Conservation (phyloP, 2,329 filamentous ascomycete species). For the Aspergillus aculeatus region DNA sequence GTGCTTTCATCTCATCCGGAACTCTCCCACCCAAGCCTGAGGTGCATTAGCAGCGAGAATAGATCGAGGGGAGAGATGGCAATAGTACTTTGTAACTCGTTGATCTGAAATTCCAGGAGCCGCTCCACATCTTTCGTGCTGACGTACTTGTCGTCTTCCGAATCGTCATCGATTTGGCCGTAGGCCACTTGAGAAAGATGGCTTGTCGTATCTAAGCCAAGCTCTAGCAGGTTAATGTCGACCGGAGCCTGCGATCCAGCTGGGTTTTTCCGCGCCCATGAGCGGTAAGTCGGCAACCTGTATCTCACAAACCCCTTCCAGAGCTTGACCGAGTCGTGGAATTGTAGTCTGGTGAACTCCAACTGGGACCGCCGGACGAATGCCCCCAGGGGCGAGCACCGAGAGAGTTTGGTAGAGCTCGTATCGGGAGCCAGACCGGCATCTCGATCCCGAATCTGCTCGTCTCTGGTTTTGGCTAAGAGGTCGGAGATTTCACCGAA, state of each 20-base stretch:
- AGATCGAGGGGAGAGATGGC: constrained; percentile 21
- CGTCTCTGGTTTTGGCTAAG: constrained; percentile 62
- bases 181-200: constrained; percentile 53
- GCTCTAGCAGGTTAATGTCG: constrained; percentile 61
- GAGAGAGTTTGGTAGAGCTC: constrained; percentile 62
- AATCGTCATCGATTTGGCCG: constrained; percentile 45
- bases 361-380: constrained; percentile 75
- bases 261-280: constrained; percentile 58
- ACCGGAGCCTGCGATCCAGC: constrained; percentile 51
- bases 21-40: constrained; percentile 74
- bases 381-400: constrained; percentile 74
- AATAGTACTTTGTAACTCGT: constrained; percentile 72
- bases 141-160: constrained; percentile 48
- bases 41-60: background rate
- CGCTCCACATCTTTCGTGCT: constrained; percentile 79
- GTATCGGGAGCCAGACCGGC: constrained; percentile 50
- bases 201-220: constrained; percentile 55
- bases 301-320: constrained; percentile 84
- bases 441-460: constrained; percentile 57
- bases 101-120: constrained; percentile 82
- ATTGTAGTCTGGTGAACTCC: constrained; percentile 77
- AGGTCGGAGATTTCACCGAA: constrained; percentile 61
- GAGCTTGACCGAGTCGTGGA: constrained; percentile 72
- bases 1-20: constrained; percentile 68
- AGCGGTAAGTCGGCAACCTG: constrained; percentile 67